Percentiles rank a stretch among this genome's conserved stretches.
phyloP scores from a whole-genome alignment of 192 early-diverging fungal species.

The Coemansia aciculifera region DNA sequence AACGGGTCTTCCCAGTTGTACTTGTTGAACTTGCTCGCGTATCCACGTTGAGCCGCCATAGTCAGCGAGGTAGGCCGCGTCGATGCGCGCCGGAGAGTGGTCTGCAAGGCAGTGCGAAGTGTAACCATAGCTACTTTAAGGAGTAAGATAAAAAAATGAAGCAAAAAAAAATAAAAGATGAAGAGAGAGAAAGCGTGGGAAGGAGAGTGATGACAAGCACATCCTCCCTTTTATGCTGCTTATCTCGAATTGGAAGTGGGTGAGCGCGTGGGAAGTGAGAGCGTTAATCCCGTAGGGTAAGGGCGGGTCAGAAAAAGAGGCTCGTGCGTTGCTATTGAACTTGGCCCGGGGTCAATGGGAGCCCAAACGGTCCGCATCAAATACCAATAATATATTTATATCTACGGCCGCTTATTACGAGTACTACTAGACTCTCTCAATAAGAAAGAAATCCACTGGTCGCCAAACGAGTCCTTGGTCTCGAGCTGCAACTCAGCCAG shows the following conservation, averaged over 20 bases:
- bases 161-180: not conserved
- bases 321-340: not conserved
- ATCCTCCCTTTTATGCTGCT: not conserved
- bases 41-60: constrained; percentile 18
- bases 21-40: constrained; percentile 60
- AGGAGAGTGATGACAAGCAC: not conserved
- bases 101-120: not conserved
- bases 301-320: not conserved
- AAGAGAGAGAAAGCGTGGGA: not conserved
- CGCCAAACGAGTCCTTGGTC: constrained; percentile 69
- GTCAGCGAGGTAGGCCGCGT: not conserved
- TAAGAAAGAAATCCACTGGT: constrained; percentile 80
- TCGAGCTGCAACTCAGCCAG: constrained; percentile 21
- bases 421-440: constrained; percentile 61
- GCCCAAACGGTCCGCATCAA: not conserved
- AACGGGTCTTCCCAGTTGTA: constrained; percentile 88
- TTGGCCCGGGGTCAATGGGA: not conserved
- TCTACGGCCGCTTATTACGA: constrained; percentile 14
- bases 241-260: not conserved
- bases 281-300: not conserved
- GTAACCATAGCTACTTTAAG: not conserved
- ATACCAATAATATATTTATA: not conserved
- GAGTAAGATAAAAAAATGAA: not conserved
- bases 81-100: not conserved
- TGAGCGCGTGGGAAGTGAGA: not conserved